A percentile compares a stretch with the other conserved stretches of the same genome.
Evolutionary conservation across 257 asterid species (phyloP).

Genomic region (Perilla frutescens): DNA sequence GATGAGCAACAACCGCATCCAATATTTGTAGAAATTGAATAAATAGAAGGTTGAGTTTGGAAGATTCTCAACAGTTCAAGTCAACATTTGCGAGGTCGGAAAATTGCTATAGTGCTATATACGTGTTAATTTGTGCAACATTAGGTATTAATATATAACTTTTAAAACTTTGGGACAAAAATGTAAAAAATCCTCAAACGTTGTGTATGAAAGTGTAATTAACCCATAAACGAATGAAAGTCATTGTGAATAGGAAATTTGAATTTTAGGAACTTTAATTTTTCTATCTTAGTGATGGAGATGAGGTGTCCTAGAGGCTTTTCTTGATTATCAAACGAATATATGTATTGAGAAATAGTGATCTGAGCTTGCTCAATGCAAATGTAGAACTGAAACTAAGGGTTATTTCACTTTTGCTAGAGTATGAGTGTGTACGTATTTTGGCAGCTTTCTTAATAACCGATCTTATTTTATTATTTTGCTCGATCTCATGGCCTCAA

Average conservation of each 20-base stretch:
- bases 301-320: not conserved
- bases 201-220: too few species aligned
- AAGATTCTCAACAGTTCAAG: too few species aligned
- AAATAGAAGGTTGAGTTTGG: too few species aligned
- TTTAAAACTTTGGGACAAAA: too few species aligned
- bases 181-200: too few species aligned
- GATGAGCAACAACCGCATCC: too few species aligned
- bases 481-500: not conserved
- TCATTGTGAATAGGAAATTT: not conserved
- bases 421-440: not conserved
- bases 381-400: not conserved
- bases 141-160: too few species aligned
- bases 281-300: not conserved
- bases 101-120: too few species aligned
- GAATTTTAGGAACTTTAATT: not conserved
- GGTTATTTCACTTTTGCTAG: not conserved
- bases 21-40: too few species aligned
- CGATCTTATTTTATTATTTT: slow-evolving; percentile 3
- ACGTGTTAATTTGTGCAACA: too few species aligned
- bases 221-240: too few species aligned
- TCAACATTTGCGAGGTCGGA: too few species aligned
- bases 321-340: not conserved
- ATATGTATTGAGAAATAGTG: not conserved
- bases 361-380: slow-evolving; percentile 2
- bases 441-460: not conserved